Conservation (phyloP, 371 early-diverging fungal species). For the Parasitella parasitica region DNA sequence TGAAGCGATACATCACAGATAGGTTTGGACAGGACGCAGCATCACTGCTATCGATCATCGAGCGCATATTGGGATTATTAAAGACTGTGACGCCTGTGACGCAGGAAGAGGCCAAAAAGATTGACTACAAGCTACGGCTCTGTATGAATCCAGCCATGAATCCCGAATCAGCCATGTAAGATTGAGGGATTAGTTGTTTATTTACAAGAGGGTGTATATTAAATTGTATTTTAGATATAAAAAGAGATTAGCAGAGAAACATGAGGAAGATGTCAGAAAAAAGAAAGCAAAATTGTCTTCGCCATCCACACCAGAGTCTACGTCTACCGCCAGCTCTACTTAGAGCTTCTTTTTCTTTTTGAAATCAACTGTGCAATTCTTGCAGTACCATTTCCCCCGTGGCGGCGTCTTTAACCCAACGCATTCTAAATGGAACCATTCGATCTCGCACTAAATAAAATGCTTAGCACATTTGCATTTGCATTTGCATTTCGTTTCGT, state of each 20-base stretch:
- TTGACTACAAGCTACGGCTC: conserved; percentile 61
- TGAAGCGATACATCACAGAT: conserved; percentile 31
- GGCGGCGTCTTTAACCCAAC: conserved; percentile 81
- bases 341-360: conserved; percentile 53
- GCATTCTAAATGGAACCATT: conserved; percentile 96
- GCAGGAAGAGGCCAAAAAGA: conserved; percentile 51
- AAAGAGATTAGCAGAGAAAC: conserved; percentile 38
- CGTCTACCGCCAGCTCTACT: background rate
- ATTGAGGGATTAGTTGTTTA: background rate
- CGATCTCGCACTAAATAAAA: conserved; percentile 72
- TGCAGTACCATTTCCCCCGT: conserved; percentile 93
- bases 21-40: conserved; percentile 33
- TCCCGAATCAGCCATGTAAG: conserved; percentile 68
- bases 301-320: background rate
- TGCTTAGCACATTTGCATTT: no score
- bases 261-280: conserved; percentile 38
- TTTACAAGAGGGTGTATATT: background rate
- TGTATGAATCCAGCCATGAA: conserved; percentile 76
- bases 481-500: no score
- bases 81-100: conserved; percentile 32
- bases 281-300: background rate
- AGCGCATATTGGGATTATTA: conserved; percentile 48
- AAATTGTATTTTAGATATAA: conserved; percentile 34
- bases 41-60: conserved; percentile 34
- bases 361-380: conserved; percentile 59